A percentile compares a stretch with the other conserved stretches of the same genome.
phyloP scores from a whole-genome alignment of 192 early-diverging fungal species.

The Coemansia sp. region DNA sequence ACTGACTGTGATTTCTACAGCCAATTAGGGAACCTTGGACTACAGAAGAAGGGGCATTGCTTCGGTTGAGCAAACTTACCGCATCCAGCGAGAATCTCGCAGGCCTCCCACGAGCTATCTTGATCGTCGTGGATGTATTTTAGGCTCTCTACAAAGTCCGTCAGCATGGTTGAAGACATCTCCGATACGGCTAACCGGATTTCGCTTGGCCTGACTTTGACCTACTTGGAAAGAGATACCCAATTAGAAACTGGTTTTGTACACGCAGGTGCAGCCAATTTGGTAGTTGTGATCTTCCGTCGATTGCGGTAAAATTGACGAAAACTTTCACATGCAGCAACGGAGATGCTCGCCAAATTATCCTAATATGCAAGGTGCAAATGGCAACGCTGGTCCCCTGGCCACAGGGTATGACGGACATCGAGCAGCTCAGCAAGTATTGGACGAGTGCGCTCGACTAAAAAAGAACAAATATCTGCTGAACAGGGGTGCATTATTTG shows the following conservation, averaged over 20 bases:
- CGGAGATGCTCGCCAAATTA: background rate
- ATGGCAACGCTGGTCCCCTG: background rate
- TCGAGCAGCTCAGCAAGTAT: background rate
- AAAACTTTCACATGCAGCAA: slow-evolving; percentile 11
- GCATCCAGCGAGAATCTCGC: slow-evolving; percentile 1
- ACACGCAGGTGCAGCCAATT: slow-evolving; percentile 3
- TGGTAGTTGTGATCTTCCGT: background rate
- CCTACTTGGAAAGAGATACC: background rate
- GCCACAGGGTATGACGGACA: background rate
- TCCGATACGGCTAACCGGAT: background rate
- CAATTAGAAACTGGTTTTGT: background rate
- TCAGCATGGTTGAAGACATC: slow-evolving; percentile 7
- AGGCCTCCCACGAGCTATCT: background rate
- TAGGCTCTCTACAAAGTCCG: slow-evolving; percentile 6
- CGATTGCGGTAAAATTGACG: background rate
- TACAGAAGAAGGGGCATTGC: background rate
- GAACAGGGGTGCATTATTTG: slow-evolving; percentile 5
- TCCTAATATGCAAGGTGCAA: background rate
- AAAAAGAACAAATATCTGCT: background rate
- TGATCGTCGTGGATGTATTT: background rate
- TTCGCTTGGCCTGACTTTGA: background rate
- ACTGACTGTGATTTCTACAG: background rate
- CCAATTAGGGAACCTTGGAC: background rate
- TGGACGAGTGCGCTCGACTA: background rate
- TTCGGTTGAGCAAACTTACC: background rate